Evolutionary conservation across 768 basidiomycete genomes (phyloP).

Genomic region (Tricholoma sp.): DNA sequence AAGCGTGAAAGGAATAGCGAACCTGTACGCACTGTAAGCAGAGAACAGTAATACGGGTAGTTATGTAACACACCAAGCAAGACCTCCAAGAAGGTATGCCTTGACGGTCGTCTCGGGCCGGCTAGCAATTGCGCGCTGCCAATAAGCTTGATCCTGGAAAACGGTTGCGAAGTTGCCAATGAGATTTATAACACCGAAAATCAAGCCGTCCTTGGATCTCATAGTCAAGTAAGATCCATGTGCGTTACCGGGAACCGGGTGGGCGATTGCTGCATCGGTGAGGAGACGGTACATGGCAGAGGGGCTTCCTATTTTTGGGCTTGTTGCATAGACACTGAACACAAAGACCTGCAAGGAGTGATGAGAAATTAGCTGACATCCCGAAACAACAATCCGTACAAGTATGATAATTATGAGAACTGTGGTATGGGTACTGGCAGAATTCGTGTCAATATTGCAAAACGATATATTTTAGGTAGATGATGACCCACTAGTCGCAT

Average conservation of each 20-base stretch:
- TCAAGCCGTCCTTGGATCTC: conserved; percentile 69
- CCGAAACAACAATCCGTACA: background rate
- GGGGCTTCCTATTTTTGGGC: conserved; percentile 74
- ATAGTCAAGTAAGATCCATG: conserved; percentile 83
- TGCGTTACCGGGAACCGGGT: conserved; percentile 78
- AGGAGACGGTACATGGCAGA: conserved; percentile 77
- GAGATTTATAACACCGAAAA: conserved; percentile 86
- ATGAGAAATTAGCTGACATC: background rate
- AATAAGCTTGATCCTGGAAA: conserved; percentile 73
- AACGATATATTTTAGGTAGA: background rate
- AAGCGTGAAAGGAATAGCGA: conserved; percentile 85
- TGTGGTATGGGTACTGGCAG: conserved; percentile 72
- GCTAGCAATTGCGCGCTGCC: conserved; percentile 89
- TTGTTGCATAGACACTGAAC: conserved; percentile 82
- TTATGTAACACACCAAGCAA: conserved; percentile 61
- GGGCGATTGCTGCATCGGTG: conserved; percentile 40
- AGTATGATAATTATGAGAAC: conserved; percentile 87
- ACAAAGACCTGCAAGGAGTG: conserved; percentile 30
- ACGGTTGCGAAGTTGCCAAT: conserved; percentile 74
- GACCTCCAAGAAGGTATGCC: conserved; percentile 83
- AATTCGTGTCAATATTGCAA: background rate
- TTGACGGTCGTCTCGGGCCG: conserved; percentile 83
- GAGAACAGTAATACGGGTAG: background rate
- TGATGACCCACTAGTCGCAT: conserved; percentile 69
- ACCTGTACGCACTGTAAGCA: conserved; percentile 34